A percentile compares a stretch with the other conserved stretches of the same genome.
These are phyloP conservation scores for Xerocomellus dryophilus DNA, from an alignment of 768 basidiomycete species.

Conservation along the genomic window DNA sequence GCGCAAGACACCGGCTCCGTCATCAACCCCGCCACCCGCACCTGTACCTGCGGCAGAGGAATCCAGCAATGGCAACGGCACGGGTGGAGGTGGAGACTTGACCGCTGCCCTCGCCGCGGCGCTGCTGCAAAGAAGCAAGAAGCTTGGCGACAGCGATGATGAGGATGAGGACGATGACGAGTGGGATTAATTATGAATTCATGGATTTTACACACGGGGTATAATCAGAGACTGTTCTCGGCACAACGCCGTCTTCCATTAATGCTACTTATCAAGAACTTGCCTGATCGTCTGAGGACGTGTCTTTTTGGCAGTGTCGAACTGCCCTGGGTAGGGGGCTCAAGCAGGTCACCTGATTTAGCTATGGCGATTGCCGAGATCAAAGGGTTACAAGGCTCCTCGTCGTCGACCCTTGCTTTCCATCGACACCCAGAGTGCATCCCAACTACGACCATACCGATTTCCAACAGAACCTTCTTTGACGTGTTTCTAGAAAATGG, in stretches of 20 bases:
- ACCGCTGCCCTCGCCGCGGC: constrained; percentile 84
- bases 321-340: constrained; percentile 20
- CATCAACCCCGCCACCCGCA: constrained; percentile 36
- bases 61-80: constrained; percentile 32
- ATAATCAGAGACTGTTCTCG: constrained; percentile 2
- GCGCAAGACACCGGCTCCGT: constrained; percentile 46
- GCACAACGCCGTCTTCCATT: too few species aligned
- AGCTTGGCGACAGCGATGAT: constrained; percentile 82
- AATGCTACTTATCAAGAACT: too few species aligned
- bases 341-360: constrained; percentile 17
- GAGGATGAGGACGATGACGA: constrained; percentile 74
- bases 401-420: constrained; percentile 1
- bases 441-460: constrained; percentile 3
- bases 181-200: constrained; percentile 40
- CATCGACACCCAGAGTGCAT: constrained; percentile 5
- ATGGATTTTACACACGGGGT: constrained; percentile 7
- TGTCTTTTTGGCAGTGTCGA: neutral
- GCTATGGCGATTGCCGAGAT: constrained; percentile 36
- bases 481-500: constrained; percentile 39
- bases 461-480: neutral
- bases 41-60: constrained; percentile 33
- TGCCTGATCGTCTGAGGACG: neutral
- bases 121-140: constrained; percentile 77
- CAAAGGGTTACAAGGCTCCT: constrained; percentile 8
- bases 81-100: constrained; percentile 59